A percentile compares a stretch with the other conserved stretches of the same genome.
phyloP scores from a whole-genome alignment of 2,329 filamentous ascomycete species.

The Chrysoporthe puriensis region DNA sequence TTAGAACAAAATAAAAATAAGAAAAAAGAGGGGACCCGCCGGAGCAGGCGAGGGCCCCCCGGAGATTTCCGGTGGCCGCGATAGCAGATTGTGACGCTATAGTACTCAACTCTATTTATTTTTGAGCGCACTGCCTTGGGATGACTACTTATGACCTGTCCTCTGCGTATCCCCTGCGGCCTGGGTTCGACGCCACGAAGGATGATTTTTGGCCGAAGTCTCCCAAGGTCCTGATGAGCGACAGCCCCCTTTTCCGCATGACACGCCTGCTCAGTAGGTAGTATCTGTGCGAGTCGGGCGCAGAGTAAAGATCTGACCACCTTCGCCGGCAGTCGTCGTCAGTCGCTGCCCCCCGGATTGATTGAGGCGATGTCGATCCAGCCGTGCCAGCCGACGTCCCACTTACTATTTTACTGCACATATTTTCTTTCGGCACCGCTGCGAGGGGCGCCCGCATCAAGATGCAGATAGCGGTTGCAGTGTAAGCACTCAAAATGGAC shows the following conservation, averaged over 20 bases:
- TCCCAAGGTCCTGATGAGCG: background rate
- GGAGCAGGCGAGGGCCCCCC: background rate
- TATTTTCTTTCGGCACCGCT: background rate
- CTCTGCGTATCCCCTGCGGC: background rate
- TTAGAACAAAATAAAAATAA: background rate
- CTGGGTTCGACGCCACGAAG: background rate
- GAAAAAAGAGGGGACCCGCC: background rate
- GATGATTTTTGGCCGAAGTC: background rate
- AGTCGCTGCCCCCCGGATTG: background rate
- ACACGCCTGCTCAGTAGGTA: background rate
- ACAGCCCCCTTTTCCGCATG: slow-evolving; percentile 2
- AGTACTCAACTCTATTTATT: background rate
- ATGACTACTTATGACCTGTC: background rate
- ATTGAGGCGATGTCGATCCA: slow-evolving; percentile 4
- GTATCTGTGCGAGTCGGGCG: background rate
- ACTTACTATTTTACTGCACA: background rate
- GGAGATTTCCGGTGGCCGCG: background rate
- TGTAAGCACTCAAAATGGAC: background rate
- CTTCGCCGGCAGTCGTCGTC: background rate
- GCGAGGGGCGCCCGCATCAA: background rate
- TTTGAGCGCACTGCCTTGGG: background rate
- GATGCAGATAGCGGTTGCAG: background rate
- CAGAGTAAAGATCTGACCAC: slow-evolving; percentile 3
- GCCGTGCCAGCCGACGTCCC: background rate
- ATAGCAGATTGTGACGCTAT: background rate